Evolutionary conservation across 1,139 yeast species (phyloP).

Genomic region (Eremothecium sinecaudum): DNA sequence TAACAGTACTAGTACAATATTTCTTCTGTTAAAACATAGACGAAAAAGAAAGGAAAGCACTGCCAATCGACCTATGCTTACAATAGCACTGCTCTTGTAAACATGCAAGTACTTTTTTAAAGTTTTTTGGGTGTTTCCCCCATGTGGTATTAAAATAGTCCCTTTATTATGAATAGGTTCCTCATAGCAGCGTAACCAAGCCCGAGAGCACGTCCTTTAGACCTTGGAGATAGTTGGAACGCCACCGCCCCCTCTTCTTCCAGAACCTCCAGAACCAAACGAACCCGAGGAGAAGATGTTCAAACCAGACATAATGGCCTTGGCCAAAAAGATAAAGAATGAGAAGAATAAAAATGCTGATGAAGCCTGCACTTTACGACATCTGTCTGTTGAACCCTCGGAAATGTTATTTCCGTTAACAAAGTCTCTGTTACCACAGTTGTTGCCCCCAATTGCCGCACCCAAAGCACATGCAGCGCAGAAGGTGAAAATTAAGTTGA

Average conservation of each 20-base stretch:
- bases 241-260: slow-evolving; percentile 56
- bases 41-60: too few relatives aligned
- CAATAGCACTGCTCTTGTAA: too few relatives aligned
- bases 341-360: slow-evolving; percentile 86
- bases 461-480: slow-evolving; percentile 94
- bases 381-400: slow-evolving; percentile 71
- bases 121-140: too few relatives aligned
- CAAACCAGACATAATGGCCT: slow-evolving; percentile 52
- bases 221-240: slow-evolving; percentile 86
- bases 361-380: slow-evolving; percentile 92
- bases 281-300: slow-evolving; percentile 62
- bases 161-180: too few relatives aligned
- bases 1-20: too few relatives aligned
- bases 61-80: too few relatives aligned
- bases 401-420: slow-evolving; percentile 54
- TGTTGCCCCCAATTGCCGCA: slow-evolving; percentile 76
- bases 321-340: slow-evolving; percentile 63
- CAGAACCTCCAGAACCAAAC: slow-evolving; percentile 40
- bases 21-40: too few relatives aligned
- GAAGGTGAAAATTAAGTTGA: slow-evolving; percentile 84
- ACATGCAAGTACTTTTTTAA: too few relatives aligned
- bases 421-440: slow-evolving; percentile 65
- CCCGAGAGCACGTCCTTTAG: too few relatives aligned
- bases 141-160: too few relatives aligned
- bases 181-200: too few relatives aligned